Conservation (phyloP, 2,329 filamentous ascomycete genomes). For the Pseudopithomyces chartarum region DNA sequence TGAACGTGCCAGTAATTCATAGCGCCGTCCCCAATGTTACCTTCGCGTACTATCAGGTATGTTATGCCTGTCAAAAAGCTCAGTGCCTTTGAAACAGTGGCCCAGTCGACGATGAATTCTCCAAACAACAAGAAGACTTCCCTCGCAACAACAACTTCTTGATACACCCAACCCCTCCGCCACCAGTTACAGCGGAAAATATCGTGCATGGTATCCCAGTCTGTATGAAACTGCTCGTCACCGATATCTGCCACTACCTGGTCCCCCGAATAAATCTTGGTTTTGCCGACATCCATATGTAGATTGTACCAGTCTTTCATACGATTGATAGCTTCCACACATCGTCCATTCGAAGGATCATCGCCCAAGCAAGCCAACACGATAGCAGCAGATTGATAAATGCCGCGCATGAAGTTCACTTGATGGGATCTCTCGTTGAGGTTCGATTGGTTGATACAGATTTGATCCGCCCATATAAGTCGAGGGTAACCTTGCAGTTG, state of each 20-base stretch:
- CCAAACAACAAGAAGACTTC: not conserved
- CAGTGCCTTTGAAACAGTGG: not conserved
- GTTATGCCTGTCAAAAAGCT: too few species aligned
- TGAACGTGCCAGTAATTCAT: too few species aligned
- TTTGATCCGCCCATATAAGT: slow-evolving; percentile 14
- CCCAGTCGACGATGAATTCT: not conserved
- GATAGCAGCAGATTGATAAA: slow-evolving; percentile 6
- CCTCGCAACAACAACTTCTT: not conserved
- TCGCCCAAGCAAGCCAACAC: slow-evolving; percentile 1
- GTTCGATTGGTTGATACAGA: slow-evolving; percentile 22
- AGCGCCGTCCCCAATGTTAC: too few species aligned
- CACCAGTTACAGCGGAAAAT: not conserved
- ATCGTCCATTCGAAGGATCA: not conserved
- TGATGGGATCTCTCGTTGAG: slow-evolving; percentile 11
- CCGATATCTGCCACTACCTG: not conserved
- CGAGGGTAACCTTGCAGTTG: not conserved
- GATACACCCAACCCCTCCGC: not conserved
- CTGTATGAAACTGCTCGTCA: not conserved
- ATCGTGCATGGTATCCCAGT: not conserved
- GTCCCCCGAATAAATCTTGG: not conserved
- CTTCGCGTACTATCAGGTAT: too few species aligned
- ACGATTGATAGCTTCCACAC: not conserved
- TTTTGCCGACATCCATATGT: not conserved
- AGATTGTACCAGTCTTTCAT: not conserved
- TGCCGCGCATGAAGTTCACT: slow-evolving; percentile 13